A percentile compares a stretch with the other conserved stretches of the same genome.
These are phyloP conservation scores for Roridomyces roridus DNA, from an alignment of 768 basidiomycete species.

Conservation along the genomic window DNA sequence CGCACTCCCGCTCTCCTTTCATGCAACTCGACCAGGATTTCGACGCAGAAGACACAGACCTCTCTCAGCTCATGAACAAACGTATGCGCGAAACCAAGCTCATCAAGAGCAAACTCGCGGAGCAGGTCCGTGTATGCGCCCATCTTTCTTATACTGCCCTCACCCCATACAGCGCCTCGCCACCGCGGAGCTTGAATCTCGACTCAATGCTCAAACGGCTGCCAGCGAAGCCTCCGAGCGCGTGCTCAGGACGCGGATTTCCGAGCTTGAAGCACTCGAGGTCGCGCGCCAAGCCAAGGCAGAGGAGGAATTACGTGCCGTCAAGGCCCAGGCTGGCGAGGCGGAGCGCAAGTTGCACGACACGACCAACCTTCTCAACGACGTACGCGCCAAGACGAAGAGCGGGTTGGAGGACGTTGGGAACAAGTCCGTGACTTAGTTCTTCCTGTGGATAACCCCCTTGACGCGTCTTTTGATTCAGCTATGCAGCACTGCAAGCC, in stretches of 20 bases:
- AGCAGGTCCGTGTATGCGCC: constrained; percentile 27
- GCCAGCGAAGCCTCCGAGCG: constrained; percentile 18
- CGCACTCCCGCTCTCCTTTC: constrained; percentile 15
- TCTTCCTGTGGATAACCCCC: neutral
- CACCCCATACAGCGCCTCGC: constrained; percentile 13
- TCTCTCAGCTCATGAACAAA: constrained; percentile 28
- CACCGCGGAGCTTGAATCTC: constrained; percentile 26
- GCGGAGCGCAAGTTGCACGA: constrained; percentile 17
- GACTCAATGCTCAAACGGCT: constrained; percentile 20
- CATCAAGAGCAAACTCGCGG: constrained; percentile 29
- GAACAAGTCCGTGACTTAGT: constrained; percentile 15
- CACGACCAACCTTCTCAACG: constrained; percentile 1
- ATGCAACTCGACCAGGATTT: constrained; percentile 13
- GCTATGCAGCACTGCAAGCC: constrained; percentile 36
- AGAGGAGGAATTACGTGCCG: constrained; percentile 14
- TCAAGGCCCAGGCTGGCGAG: constrained; percentile 6
- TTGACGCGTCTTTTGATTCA: no score
- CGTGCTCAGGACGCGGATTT: constrained; percentile 19
- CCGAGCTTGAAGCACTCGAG: constrained; percentile 25
- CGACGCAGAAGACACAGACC: constrained; percentile 27
- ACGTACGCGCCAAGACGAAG: constrained; percentile 14
- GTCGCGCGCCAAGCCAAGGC: constrained; percentile 11
- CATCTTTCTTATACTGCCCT: constrained; percentile 12
- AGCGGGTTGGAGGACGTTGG: constrained; percentile 20
- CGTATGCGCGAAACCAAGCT: constrained; percentile 29